Evolutionary conservation across 192 early-diverging fungal genomes (phyloP).

Genomic region (Diversispora eburnea): DNA sequence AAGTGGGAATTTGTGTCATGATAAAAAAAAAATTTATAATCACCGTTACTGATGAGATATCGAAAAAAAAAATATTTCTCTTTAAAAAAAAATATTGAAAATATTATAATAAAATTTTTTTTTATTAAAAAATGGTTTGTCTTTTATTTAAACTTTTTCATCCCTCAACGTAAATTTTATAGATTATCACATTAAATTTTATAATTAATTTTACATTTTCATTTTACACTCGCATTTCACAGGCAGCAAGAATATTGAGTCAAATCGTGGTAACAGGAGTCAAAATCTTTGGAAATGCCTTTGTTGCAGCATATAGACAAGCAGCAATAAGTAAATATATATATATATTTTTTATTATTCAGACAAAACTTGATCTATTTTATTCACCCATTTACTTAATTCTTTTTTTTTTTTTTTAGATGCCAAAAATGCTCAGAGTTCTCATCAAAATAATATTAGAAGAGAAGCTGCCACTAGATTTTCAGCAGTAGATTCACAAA

Average conservation of each 20-base stretch:
- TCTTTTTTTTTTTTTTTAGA: constrained; percentile 38
- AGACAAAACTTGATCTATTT: no score
- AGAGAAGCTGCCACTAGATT: constrained; percentile 50
- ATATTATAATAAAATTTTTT: no score
- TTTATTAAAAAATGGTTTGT: no score
- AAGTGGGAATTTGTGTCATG: no score
- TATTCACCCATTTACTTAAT: neutral
- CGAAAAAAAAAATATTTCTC: no score
- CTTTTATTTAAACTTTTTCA: no score
- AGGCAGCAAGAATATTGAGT: constrained; percentile 67
- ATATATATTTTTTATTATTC: constrained; percentile 27
- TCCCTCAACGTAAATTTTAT: no score
- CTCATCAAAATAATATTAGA: constrained; percentile 17
- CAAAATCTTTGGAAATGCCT: constrained; percentile 84
- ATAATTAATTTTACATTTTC: no score
- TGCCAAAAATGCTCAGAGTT: constrained; percentile 35
- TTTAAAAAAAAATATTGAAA: no score
- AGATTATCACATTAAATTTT: no score
- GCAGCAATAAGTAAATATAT: constrained; percentile 72
- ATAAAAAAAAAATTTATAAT: no score
- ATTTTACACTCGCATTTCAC: constrained; percentile 11
- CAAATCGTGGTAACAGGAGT: constrained; percentile 75
- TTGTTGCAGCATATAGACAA: constrained; percentile 89
- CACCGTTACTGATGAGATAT: no score
- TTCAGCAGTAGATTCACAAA: constrained; percentile 72